Evolutionary conservation across 2,329 filamentous ascomycete genomes (phyloP).

Genomic region (Aspergillus luchuensis): DNA sequence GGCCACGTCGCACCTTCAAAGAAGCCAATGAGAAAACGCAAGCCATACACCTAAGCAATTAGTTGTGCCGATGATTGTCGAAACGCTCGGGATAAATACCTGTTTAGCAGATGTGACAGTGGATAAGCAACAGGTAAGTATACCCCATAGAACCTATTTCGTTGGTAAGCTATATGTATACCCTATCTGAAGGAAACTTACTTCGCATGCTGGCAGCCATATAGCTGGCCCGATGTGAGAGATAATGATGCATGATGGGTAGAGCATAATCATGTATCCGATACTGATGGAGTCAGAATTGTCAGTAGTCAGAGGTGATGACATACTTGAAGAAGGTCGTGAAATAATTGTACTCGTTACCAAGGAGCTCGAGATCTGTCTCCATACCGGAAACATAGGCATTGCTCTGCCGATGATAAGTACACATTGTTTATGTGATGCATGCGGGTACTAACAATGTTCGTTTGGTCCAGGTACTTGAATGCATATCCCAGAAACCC

Average conservation of each 20-base stretch:
- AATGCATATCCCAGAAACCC: constrained; percentile 14
- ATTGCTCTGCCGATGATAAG: not conserved
- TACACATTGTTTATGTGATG: not conserved
- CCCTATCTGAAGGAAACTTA: not conserved
- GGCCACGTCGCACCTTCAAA: constrained; percentile 9
- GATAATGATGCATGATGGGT: constrained; percentile 8
- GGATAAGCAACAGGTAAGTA: constrained; percentile 1
- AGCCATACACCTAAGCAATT: constrained; percentile 2
- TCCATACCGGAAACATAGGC: constrained; percentile 15
- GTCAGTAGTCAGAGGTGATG: too few relatives aligned
- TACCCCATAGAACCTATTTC: constrained; percentile 1
- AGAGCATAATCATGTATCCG: constrained; percentile 11
- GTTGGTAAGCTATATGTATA: not conserved
- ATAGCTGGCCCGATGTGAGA: constrained; percentile 5
- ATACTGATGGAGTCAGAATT: not conserved
- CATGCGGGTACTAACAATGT: constrained; percentile 2
- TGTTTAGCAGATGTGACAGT: constrained; percentile 2
- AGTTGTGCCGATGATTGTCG: not conserved
- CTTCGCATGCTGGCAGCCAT: constrained; percentile 8
- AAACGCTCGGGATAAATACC: not conserved
- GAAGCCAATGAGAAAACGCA: constrained; percentile 9
- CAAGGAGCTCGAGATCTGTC: constrained; percentile 6
- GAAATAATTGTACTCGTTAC: constrained; percentile 13
- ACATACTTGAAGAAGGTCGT: constrained; percentile 11
- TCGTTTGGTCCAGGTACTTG: constrained; percentile 14